These are phyloP conservation scores for Auriculariales sp. DNA, from an alignment of 768 basidiomycete species.

Conservation along the genomic window DNA sequence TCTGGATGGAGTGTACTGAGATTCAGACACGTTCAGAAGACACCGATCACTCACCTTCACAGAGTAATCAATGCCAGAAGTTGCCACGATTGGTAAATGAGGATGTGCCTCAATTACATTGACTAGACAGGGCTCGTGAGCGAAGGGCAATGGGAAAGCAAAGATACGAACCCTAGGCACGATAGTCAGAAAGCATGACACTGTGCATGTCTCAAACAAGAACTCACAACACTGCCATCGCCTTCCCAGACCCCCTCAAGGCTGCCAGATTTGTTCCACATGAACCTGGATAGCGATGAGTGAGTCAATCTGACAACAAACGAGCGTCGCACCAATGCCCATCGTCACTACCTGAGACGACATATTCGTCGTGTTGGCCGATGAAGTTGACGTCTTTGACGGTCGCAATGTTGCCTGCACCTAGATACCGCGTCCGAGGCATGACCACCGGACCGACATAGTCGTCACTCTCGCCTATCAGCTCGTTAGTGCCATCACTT, in stretches of 20 bases:
- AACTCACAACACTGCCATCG: constrained; percentile 69
- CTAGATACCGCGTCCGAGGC: constrained; percentile 49
- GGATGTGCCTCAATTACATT: constrained; percentile 62
- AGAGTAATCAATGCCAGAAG: constrained; percentile 75
- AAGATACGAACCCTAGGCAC: no score
- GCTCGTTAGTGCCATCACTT: constrained; percentile 11
- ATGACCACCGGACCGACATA: constrained; percentile 35
- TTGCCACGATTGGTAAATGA: constrained; percentile 63
- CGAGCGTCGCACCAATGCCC: constrained; percentile 12
- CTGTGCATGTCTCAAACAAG: no score
- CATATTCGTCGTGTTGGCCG: constrained; percentile 61
- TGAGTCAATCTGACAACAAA: no score
- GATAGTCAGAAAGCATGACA: no score
- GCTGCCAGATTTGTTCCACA: constrained; percentile 61
- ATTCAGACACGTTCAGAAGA: not conserved
- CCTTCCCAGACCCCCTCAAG: constrained; percentile 74
- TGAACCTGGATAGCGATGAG: constrained; percentile 35
- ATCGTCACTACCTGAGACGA: constrained; percentile 77
- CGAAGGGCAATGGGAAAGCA: no score
- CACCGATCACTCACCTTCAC: constrained; percentile 44
- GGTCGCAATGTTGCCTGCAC: constrained; percentile 68
- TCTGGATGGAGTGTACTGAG: constrained; percentile 21
- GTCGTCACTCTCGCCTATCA: constrained; percentile 7
- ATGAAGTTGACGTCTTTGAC: constrained; percentile 86
- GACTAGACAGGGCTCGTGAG: no score